Percentiles rank a stretch among this genome's conserved stretches.
Conservation (phyloP, 352 stramenopile genomes). For the Phytophthora europaea region DNA sequence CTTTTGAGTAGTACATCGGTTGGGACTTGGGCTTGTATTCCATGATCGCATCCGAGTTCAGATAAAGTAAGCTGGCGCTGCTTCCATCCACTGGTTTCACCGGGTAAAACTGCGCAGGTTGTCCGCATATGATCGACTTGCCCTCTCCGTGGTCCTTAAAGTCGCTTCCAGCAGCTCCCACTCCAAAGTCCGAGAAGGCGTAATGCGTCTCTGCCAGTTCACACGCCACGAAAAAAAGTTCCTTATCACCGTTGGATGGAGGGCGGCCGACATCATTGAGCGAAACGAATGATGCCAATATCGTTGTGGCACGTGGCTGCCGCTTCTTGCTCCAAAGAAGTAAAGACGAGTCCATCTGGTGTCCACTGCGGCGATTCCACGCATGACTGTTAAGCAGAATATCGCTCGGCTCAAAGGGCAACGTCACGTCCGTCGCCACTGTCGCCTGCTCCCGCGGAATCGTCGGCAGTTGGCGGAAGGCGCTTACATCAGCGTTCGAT, state of each 20-base stretch:
- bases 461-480: conserved; percentile 45
- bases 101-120: conserved; percentile 56
- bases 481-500: conserved; percentile 45
- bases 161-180: conserved; percentile 52
- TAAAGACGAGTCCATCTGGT: conserved; percentile 72
- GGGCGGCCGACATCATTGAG: conserved; percentile 38
- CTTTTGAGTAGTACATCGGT: conserved; percentile 45
- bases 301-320: conserved; percentile 56
- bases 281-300: conserved; percentile 58
- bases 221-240: conserved; percentile 66
- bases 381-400: conserved; percentile 53
- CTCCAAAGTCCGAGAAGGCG: conserved; percentile 56
- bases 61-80: conserved; percentile 44
- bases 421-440: conserved; percentile 11
- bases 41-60: conserved; percentile 63
- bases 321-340: conserved; percentile 65
- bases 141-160: conserved; percentile 31
- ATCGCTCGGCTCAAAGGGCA: conserved; percentile 51
- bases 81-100: conserved; percentile 20
- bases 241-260: conserved; percentile 61
- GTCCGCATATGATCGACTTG: conserved; percentile 52
- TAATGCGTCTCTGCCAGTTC: conserved; percentile 67
- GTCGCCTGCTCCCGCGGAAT: conserved; percentile 38
- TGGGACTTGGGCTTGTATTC: conserved; percentile 40
- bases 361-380: conserved; percentile 61